Percentiles rank a stretch among this genome's conserved stretches.
phyloP scores from a whole-genome alignment of 2,329 filamentous ascomycete genomes.

The Stagonosporopsis rhizophila region DNA sequence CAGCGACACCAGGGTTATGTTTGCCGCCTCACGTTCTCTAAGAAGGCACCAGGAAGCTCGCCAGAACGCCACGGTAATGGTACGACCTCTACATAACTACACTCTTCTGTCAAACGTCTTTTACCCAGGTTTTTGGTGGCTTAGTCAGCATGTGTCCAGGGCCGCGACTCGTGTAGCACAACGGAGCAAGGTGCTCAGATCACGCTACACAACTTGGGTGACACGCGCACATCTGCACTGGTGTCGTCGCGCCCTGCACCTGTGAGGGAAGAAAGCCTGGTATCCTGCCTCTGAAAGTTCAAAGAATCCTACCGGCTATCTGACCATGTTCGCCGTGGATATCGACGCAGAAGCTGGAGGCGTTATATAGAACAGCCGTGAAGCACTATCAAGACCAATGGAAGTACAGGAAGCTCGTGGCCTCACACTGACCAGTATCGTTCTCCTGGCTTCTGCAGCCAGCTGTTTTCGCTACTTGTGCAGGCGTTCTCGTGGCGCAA shows the following conservation, averaged over 20 bases:
- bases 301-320: neutral
- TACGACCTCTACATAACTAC: neutral
- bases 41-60: neutral
- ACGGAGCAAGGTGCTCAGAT: neutral
- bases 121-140: neutral
- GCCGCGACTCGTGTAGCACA: neutral
- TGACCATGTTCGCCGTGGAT: too few species aligned
- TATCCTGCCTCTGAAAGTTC: neutral
- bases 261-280: neutral
- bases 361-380: too few species aligned
- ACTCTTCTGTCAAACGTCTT: neutral
- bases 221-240: constrained; percentile 1
- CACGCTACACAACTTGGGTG: constrained; percentile 1
- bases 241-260: neutral
- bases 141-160: neutral
- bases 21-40: neutral
- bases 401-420: too few species aligned
- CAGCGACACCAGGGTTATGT: neutral
- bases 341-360: too few species aligned
- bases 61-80: neutral
- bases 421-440: too few species aligned
- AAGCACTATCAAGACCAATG: too few species aligned
- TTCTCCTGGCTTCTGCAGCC: too few species aligned
- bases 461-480: too few species aligned
- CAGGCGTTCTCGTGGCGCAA: too few species aligned